A percentile compares a stretch with the other conserved stretches of the same genome.
Evolutionary conservation across 768 basidiomycete species (phyloP).

Genomic region (Pulveroboletus frians): DNA sequence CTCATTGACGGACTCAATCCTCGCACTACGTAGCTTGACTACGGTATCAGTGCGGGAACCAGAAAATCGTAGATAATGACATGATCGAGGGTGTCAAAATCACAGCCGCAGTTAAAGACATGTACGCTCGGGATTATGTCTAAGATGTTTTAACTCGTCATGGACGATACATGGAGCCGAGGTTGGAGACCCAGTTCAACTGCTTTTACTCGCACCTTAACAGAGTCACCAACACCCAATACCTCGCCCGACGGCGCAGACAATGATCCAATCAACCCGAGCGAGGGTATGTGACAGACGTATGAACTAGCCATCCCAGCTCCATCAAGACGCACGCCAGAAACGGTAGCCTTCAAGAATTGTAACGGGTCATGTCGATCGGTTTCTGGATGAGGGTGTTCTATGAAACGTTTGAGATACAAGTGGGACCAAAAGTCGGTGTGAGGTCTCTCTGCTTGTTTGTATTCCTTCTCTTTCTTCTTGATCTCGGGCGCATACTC

Average conservation of each 20-base stretch:
- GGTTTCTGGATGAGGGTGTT: conserved; percentile 16
- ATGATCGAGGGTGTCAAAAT: too few relatives aligned
- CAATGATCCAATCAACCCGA: conserved; percentile 22
- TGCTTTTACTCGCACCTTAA: conserved; percentile 24
- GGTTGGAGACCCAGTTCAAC: conserved; percentile 31
- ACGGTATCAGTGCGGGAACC: too few relatives aligned
- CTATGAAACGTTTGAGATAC: conserved; percentile 37
- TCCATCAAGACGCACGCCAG: conserved; percentile 16
- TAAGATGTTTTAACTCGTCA: background rate
- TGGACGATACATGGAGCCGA: conserved; percentile 18
- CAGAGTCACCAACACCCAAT: conserved; percentile 23
- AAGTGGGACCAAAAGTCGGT: conserved; percentile 37
- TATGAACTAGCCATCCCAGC: conserved; percentile 7
- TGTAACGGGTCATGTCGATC: conserved; percentile 26
- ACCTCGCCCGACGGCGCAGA: conserved; percentile 2
- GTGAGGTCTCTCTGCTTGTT: conserved; percentile 31
- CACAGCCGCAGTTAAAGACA: too few relatives aligned
- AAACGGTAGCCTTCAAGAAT: conserved; percentile 24
- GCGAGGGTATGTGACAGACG: conserved; percentile 22
- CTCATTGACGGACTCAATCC: too few relatives aligned
- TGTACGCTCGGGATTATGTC: background rate
- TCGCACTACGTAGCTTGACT: too few relatives aligned
- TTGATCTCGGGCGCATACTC: conserved; percentile 37
- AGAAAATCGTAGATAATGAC: too few relatives aligned
- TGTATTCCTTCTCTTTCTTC: conserved; percentile 32